Evolutionary conservation across 495 filamentous ascomycete genomes (phyloP).

Genomic region (Niebla homalea): DNA sequence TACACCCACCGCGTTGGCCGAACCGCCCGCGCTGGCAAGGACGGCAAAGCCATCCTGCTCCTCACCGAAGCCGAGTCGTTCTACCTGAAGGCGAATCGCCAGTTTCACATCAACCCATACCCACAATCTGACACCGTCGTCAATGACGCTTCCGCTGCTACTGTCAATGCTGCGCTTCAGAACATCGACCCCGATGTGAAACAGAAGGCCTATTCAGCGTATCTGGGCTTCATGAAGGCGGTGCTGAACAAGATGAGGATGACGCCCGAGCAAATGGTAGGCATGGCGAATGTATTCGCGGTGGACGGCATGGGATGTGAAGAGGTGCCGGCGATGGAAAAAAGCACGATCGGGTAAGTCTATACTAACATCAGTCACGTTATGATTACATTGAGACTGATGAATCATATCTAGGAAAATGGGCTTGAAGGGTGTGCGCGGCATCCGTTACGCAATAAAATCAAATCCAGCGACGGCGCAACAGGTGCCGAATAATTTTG

Average conservation of each 20-base stretch:
- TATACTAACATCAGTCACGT: background rate
- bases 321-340: slow-evolving; percentile 34
- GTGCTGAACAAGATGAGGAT: slow-evolving; percentile 28
- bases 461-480: too few species aligned
- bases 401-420: slow-evolving; percentile 23
- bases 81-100: slow-evolving; percentile 40
- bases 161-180: slow-evolving; percentile 23
- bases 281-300: slow-evolving; percentile 32
- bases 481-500: too few species aligned
- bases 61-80: slow-evolving; percentile 46
- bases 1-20: slow-evolving; percentile 86
- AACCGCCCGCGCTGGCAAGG: slow-evolving; percentile 51
- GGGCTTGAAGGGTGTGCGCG: slow-evolving; percentile 36
- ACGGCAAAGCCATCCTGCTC: slow-evolving; percentile 53
- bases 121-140: slow-evolving; percentile 28
- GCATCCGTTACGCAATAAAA: slow-evolving; percentile 25
- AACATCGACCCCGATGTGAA: slow-evolving; percentile 34
- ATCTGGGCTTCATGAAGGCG: slow-evolving; percentile 36
- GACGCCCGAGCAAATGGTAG: slow-evolving; percentile 29
- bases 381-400: background rate
- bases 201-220: slow-evolving; percentile 43
- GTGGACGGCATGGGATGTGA: slow-evolving; percentile 32
- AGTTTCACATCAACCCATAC: slow-evolving; percentile 42
- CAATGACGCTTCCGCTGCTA: slow-evolving; percentile 8
- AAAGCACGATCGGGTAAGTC: slow-evolving; percentile 23